Evolutionary conservation across 345 rosid species (phyloP).

Genomic region (Hypericum androsaemum): DNA sequence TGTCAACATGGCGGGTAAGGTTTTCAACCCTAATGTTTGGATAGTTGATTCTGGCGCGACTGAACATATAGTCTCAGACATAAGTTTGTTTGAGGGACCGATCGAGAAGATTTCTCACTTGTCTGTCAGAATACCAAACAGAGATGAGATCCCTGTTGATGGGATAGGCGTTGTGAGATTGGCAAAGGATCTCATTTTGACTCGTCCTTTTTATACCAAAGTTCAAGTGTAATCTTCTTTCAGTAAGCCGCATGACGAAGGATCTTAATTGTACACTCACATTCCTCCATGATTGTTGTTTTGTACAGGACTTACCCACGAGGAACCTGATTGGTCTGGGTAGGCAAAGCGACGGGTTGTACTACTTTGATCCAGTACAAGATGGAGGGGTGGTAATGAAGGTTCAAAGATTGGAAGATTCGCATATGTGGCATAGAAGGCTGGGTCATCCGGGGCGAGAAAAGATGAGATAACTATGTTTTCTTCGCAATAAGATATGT

Average conservation of each 20-base stretch:
- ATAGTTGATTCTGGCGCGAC: not conserved
- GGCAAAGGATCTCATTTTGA: not conserved
- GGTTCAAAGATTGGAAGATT: not conserved
- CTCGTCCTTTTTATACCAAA: not conserved
- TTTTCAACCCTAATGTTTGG: not conserved
- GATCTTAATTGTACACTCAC: not conserved
- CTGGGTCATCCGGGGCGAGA: not conserved
- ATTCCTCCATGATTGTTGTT: not conserved
- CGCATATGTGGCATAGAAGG: not conserved
- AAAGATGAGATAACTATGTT: not conserved
- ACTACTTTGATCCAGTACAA: not conserved
- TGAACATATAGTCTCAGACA: not conserved
- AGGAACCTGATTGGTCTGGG: constrained; percentile 15
- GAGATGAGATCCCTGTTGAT: not conserved
- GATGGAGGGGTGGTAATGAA: not conserved
- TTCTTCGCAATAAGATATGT: not conserved
- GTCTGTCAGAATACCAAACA: not conserved
- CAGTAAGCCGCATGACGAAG: not conserved
- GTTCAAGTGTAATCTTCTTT: not conserved
- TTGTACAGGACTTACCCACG: constrained; percentile 4
- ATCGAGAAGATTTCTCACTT: not conserved
- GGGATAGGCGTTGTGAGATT: not conserved
- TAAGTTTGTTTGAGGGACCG: not conserved
- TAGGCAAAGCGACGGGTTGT: not conserved
- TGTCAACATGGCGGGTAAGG: not conserved